phyloP scores from a whole-genome alignment of 148 eudicot genomes.

The Cornus suecica region DNA sequence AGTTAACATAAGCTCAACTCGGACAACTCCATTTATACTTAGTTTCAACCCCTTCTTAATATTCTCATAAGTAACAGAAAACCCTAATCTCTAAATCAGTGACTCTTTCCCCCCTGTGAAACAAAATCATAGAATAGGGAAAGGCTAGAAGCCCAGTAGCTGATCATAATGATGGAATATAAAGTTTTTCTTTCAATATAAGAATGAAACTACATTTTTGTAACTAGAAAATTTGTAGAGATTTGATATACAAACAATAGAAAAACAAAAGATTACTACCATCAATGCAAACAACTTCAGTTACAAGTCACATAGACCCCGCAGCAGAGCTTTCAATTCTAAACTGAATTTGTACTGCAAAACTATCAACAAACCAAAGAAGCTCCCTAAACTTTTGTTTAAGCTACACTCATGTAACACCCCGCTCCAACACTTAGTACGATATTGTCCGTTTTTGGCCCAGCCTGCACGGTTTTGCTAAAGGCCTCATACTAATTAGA shows the following conservation, averaged over 20 bases:
- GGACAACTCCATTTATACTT: background rate
- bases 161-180: too few relatives aligned
- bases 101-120: too few relatives aligned
- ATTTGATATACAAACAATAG: background rate
- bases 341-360: background rate
- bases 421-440: too few relatives aligned
- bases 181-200: background rate
- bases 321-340: background rate
- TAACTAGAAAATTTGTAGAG: background rate
- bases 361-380: background rate
- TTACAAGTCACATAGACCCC: background rate
- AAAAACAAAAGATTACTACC: background rate
- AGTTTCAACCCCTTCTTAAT: background rate
- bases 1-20: background rate
- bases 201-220: background rate
- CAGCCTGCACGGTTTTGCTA: too few relatives aligned
- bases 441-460: too few relatives aligned
- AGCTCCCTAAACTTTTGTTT: background rate
- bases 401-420: background rate
- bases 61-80: too few relatives aligned
- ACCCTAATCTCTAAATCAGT: background rate
- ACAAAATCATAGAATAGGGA: background rate
- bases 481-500: too few relatives aligned
- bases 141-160: background rate
- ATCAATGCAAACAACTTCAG: background rate